A percentile compares a stretch with the other conserved stretches of the same genome.
Conservation (phyloP, 1,284 basidiomycete species). For the Phellopilus nigrolimitatus region DNA sequence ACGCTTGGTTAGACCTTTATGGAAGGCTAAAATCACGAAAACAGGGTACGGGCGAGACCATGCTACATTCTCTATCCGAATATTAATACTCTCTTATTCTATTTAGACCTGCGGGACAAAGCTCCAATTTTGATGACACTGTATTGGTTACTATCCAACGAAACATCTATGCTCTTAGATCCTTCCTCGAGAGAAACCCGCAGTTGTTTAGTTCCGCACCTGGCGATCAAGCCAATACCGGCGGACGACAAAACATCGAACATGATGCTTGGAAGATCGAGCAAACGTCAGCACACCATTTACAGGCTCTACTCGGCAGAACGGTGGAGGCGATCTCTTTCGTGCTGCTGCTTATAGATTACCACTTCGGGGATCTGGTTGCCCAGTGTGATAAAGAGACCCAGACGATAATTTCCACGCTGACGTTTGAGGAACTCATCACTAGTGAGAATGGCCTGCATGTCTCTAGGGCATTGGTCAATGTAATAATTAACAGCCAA, state of each 20-base stretch:
- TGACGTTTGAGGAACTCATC: slow-evolving; percentile 85
- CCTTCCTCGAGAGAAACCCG: slow-evolving; percentile 73
- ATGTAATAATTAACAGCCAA: slow-evolving; percentile 95
- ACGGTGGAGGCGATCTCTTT: slow-evolving; percentile 93
- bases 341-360: slow-evolving; percentile 87
- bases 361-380: slow-evolving; percentile 84
- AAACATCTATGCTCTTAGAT: slow-evolving; percentile 72
- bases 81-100: neutral
- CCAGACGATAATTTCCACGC: slow-evolving; percentile 59
- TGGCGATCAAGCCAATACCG: slow-evolving; percentile 53
- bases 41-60: slow-evolving; percentile 55
- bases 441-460: slow-evolving; percentile 79
- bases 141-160: slow-evolving; percentile 68
- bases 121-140: slow-evolving; percentile 58
- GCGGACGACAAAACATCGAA: slow-evolving; percentile 51
- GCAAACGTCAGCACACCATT: slow-evolving; percentile 70
- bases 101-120: slow-evolving; percentile 30
- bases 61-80: neutral
- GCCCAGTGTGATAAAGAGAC: slow-evolving; percentile 68
- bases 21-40: slow-evolving; percentile 76
- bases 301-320: slow-evolving; percentile 71
- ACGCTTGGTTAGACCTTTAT: slow-evolving; percentile 80
- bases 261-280: slow-evolving; percentile 89
- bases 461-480: slow-evolving; percentile 84
- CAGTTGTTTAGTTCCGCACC: slow-evolving; percentile 76